phyloP scores from a whole-genome alignment of 2,329 filamentous ascomycete genomes.

The Penicillium sumatraense region DNA sequence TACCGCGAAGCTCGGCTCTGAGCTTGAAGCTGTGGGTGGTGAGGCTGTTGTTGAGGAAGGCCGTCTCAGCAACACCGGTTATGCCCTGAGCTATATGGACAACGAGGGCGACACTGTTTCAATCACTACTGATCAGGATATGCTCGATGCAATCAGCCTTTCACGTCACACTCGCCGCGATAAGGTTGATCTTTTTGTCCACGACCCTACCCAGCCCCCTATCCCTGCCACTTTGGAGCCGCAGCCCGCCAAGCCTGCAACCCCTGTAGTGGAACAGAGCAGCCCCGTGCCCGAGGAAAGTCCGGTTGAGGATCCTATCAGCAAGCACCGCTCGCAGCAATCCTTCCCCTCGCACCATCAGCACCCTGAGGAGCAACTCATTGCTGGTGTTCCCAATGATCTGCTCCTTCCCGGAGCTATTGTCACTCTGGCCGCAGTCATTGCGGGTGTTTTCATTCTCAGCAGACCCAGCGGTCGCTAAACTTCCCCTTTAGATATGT shows the following conservation, averaged over 20 bases:
- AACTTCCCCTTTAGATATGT: slow-evolving; percentile 14
- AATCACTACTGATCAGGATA: slow-evolving; percentile 92
- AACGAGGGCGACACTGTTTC: slow-evolving; percentile 97
- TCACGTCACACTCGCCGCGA: slow-evolving; percentile 78
- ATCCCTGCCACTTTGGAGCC: slow-evolving; percentile 67
- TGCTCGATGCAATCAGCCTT: slow-evolving; percentile 85
- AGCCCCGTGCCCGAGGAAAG: neutral
- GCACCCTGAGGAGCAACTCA: slow-evolving; percentile 72
- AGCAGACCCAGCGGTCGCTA: slow-evolving; percentile 64
- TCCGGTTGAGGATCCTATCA: slow-evolving; percentile 45
- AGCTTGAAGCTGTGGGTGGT: slow-evolving; percentile 84
- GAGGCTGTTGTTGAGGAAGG: slow-evolving; percentile 77
- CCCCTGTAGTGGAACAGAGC: slow-evolving; percentile 51
- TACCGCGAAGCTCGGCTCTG: slow-evolving; percentile 79
- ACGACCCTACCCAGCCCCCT: slow-evolving; percentile 88
- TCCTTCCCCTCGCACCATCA: slow-evolving; percentile 54
- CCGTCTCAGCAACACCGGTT: slow-evolving; percentile 75
- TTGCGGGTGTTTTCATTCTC: slow-evolving; percentile 90
- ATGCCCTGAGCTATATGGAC: slow-evolving; percentile 92
- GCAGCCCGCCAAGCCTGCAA: slow-evolving; percentile 57
- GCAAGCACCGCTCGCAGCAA: slow-evolving; percentile 48
- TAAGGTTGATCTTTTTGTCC: slow-evolving; percentile 96
- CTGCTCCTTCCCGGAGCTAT: slow-evolving; percentile 91
- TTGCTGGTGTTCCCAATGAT: slow-evolving; percentile 92
- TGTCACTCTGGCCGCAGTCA: slow-evolving; percentile 91